Conservation (phyloP, 345 rosid species). For the Gossypium bickii region DNA sequence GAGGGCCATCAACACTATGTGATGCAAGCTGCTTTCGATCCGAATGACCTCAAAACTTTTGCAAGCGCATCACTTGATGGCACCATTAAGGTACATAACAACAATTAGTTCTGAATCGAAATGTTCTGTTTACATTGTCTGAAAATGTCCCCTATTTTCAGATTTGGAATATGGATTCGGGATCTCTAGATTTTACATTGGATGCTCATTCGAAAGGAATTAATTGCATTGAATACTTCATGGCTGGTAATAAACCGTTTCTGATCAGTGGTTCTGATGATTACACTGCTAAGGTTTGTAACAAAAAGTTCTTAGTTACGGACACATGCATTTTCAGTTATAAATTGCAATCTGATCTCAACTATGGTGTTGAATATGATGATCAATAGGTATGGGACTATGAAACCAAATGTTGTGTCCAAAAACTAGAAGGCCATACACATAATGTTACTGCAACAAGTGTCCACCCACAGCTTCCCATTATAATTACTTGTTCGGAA, state of each 20-base stretch:
- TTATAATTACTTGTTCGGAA: conserved; percentile 79
- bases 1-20: conserved; percentile 92
- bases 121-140: neutral
- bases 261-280: conserved; percentile 89
- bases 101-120: neutral
- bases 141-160: conserved; percentile 21
- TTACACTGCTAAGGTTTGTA: conserved; percentile 78
- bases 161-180: conserved; percentile 92
- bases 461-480: conserved; percentile 84
- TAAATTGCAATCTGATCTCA: neutral
- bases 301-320: conserved; percentile 7
- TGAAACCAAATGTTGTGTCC: conserved; percentile 77
- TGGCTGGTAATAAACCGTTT: conserved; percentile 64
- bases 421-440: conserved; percentile 79
- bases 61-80: conserved; percentile 88
- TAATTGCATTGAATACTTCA: conserved; percentile 77
- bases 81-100: conserved; percentile 49
- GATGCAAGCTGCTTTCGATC: conserved; percentile 84
- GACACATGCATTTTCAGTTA: too few relatives aligned
- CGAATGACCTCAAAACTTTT: conserved; percentile 69
- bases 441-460: conserved; percentile 80
- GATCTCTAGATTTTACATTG: conserved; percentile 64
- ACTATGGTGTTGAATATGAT: neutral
- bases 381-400: conserved; percentile 71
- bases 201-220: conserved; percentile 88